Percentiles rank a stretch among this genome's conserved stretches.
phyloP scores from a whole-genome alignment of 1,284 basidiomycete species.

The Rhodotorula sp. region DNA sequence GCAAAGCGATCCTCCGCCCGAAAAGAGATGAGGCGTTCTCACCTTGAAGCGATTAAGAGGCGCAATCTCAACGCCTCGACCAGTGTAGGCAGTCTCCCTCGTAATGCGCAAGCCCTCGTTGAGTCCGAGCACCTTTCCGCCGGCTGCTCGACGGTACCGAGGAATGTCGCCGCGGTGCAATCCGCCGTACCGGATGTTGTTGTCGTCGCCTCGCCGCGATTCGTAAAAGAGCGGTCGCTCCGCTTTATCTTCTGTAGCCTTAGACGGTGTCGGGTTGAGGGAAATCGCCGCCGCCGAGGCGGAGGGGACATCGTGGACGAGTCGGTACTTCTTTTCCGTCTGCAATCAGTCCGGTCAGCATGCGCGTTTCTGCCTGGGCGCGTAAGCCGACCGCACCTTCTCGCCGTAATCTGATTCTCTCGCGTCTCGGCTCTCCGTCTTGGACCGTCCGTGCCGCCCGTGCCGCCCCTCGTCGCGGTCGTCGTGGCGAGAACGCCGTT shows the following conservation, averaged over 20 bases:
- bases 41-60: constrained; percentile 49
- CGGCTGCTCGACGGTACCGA: constrained; percentile 55
- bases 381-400: background rate
- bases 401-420: constrained; percentile 9
- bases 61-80: constrained; percentile 63
- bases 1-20: background rate
- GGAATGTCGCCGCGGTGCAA: constrained; percentile 66
- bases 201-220: constrained; percentile 66
- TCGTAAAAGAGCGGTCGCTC: constrained; percentile 57
- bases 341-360: background rate
- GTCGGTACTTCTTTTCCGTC: constrained; percentile 20
- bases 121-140: constrained; percentile 46
- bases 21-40: constrained; percentile 41
- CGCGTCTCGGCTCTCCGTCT: too few species aligned
- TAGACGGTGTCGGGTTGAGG: background rate
- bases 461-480: background rate
- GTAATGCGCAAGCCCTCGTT: constrained; percentile 45
- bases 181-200: constrained; percentile 69
- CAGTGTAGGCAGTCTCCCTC: constrained; percentile 49
- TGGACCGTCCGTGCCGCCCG: too few species aligned
- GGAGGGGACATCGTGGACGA: constrained; percentile 3
- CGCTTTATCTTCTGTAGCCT: too few species aligned
- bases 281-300: background rate
- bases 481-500: background rate
- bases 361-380: background rate